These are phyloP conservation scores for Coemansia sp. DNA, from an alignment of 192 early-diverging fungal genomes.

Conservation along the genomic window DNA sequence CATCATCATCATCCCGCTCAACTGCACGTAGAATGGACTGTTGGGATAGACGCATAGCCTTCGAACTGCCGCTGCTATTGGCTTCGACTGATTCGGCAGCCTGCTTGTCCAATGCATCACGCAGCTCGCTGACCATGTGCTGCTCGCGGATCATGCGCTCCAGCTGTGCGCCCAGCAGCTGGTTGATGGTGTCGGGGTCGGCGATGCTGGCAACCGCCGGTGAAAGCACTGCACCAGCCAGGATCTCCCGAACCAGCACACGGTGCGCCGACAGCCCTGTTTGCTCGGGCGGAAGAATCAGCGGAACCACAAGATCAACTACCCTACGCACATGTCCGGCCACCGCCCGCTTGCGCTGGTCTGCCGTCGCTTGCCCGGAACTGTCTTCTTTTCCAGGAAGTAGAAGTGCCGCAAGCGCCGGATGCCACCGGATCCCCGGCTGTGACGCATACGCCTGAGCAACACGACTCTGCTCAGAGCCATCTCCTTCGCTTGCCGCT, in stretches of 20 bases:
- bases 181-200: conserved; percentile 90
- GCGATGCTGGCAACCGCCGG: conserved; percentile 68
- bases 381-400: not conserved
- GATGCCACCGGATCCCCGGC: conserved; percentile 40
- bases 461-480: not conserved
- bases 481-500: not conserved
- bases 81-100: conserved; percentile 13
- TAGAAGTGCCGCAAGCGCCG: conserved; percentile 8
- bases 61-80: not conserved
- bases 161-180: conserved; percentile 67
- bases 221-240: conserved; percentile 67
- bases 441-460: not conserved
- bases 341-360: conserved; percentile 33
- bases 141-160: conserved; percentile 52
- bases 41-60: not conserved
- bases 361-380: not conserved
- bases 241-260: conserved; percentile 73
- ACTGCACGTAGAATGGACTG: no score
- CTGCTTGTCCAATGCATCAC: conserved; percentile 68
- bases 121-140: conserved; percentile 72
- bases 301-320: conserved; percentile 63
- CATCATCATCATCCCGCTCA: not conserved
- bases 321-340: conserved; percentile 65
- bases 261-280: conserved; percentile 59
- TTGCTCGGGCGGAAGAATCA: conserved; percentile 64